phyloP scores from a whole-genome alignment of 2,329 filamentous ascomycete species.

The Cercospora sp. region DNA sequence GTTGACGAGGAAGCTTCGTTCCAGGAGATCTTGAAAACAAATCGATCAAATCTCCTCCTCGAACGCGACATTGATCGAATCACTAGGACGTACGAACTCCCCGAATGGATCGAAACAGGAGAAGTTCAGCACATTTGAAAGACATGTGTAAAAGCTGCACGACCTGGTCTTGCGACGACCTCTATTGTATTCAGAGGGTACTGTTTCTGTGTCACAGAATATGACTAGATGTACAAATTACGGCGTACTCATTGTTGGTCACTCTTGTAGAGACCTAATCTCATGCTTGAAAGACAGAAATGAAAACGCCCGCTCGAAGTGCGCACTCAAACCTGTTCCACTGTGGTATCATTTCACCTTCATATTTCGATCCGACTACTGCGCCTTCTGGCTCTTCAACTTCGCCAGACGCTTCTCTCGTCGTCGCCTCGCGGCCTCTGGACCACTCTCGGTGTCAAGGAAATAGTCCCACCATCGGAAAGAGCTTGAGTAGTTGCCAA shows the following conservation, averaged over 20 bases:
- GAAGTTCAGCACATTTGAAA: not conserved
- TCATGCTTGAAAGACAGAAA: not conserved
- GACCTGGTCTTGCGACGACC: not conserved
- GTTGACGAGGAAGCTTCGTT: not conserved
- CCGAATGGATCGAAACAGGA: not conserved
- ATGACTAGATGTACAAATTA: not conserved
- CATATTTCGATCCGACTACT: not conserved
- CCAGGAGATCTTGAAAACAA: not conserved
- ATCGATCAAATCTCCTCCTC: not conserved
- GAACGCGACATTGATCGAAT: not conserved
- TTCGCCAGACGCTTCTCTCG: slow-evolving; percentile 74
- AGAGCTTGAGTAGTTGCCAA: slow-evolving; percentile 95
- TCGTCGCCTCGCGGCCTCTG: slow-evolving; percentile 80
- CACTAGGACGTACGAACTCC: not conserved
- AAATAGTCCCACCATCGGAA: slow-evolving; percentile 99
- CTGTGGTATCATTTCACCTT: not conserved
- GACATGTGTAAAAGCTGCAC: not conserved
- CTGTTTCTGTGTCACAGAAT: not conserved
- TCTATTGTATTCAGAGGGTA: not conserved
- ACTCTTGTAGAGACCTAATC: not conserved
- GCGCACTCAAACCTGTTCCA: slow-evolving; percentile 13
- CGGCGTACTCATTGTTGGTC: not conserved
- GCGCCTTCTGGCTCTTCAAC: slow-evolving; percentile 59
- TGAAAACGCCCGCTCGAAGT: slow-evolving; percentile 15
- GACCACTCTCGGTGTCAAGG: slow-evolving; percentile 88